phyloP scores from a whole-genome alignment of 257 asterid species.

The Ophiorrhiza pumila region DNA sequence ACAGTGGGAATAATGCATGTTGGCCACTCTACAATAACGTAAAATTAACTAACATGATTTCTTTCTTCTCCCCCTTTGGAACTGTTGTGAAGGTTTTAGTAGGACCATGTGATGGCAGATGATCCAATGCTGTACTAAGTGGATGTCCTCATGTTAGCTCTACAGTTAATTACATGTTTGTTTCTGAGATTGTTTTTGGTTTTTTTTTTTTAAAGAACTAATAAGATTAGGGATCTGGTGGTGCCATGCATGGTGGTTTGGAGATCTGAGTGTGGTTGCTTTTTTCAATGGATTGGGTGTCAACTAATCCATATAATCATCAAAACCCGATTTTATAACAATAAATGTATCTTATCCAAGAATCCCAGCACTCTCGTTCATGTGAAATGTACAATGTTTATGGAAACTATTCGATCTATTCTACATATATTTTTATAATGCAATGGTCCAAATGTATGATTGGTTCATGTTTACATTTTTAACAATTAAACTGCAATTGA shows the following conservation, averaged over 20 bases:
- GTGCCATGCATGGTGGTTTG: neutral
- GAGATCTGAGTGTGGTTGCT: neutral
- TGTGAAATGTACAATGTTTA: too few species aligned
- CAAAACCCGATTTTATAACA: neutral
- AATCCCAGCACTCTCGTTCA: neutral
- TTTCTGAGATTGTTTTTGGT: neutral
- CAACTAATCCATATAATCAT: slow-evolving; percentile 20
- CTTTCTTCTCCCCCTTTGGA: neutral
- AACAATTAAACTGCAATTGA: too few species aligned
- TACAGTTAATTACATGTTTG: slow-evolving; percentile 1
- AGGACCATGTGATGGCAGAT: slow-evolving; percentile 11
- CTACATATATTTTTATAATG: neutral
- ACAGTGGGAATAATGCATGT: slow-evolving; percentile 4
- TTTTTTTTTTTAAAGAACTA: neutral
- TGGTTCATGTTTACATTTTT: too few species aligned
- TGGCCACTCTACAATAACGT: neutral
- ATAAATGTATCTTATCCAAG: neutral
- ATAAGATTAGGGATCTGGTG: slow-evolving; percentile 1
- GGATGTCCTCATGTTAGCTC: slow-evolving; percentile 10
- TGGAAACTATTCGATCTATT: neutral
- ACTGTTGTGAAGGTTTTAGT: neutral
- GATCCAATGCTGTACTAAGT: slow-evolving; percentile 1
- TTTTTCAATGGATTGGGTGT: slow-evolving; percentile 24
- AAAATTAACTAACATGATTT: neutral
- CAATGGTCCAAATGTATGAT: too few species aligned